Base-by-base conservation (phyloP, 768 basidiomycete genomes). In the Trametes cubensis region DNA sequence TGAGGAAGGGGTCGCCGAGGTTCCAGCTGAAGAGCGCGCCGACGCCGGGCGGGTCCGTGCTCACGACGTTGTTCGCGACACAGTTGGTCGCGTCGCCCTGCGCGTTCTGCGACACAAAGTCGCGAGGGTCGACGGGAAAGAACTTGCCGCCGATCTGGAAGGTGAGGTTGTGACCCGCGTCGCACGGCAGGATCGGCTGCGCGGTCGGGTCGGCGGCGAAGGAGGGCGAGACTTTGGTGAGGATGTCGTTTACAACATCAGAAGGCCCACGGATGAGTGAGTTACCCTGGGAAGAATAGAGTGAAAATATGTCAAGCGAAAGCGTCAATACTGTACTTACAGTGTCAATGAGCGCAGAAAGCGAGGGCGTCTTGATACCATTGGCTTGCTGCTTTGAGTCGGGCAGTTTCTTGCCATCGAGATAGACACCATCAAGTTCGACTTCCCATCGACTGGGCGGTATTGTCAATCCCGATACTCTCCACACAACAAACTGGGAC, bases 61-160 rank as follows among this genome's bases (percentile, higher is more conserved):
- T 46, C 6, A 80, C 85, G 47, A 92, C 62, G 63, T 84, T 90
- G 65, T 58, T 62, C 15, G 86, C 75, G 42, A 65, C 65, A 67
- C 90, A 93, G 1, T 71, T 67, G 23, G 73, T 67, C 0, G 82
- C 76, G 45, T 78, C 71, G 46, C 77, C 75, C 0, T 18, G 25
- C 51, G 68, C 76, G 10, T 72, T 76, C 66, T 83, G 83, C 5
- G 73, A 70, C 17, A 81, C 74, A 62, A 92, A 87, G 73, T 92
- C 91, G 40, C 89, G 84, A 21, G 90, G 87, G 71, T 92, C 91
- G 30, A 92, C 81, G 1, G 88, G 85, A 76, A 92, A 93, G 48
- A 84, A 69, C 66, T 79, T 76, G 6, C 91, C 89, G 17, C 84
- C 87, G 48, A 93, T 89, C 64, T 83, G 76, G 72, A 92, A 93